These are phyloP conservation scores for Geotrichum reessii DNA, from an alignment of 1,139 yeast species.

Conservation along the genomic window DNA sequence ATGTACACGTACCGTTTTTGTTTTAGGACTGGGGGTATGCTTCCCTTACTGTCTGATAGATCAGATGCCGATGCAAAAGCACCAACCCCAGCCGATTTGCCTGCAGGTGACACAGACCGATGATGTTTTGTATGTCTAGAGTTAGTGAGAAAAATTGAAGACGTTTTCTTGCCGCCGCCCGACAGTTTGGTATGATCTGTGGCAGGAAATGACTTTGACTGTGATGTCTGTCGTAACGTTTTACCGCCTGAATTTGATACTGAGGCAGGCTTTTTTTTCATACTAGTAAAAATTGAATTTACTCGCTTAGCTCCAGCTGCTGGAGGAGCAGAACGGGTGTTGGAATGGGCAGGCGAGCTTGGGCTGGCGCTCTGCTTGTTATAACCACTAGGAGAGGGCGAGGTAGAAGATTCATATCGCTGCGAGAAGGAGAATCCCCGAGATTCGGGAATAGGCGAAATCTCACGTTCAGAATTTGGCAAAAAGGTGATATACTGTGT, in stretches of 20 bases:
- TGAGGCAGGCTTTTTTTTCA: neutral
- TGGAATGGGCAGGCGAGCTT: neutral
- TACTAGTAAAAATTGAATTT: neutral
- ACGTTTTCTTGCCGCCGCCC: neutral
- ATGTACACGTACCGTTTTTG: neutral
- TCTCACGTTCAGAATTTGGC: constrained; percentile 14
- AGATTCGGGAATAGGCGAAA: constrained; percentile 15
- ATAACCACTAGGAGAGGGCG: constrained; percentile 2
- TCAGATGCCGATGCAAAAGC: neutral
- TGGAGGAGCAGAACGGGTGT: neutral
- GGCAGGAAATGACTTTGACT: neutral
- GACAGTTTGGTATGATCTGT: neutral
- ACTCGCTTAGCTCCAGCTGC: neutral
- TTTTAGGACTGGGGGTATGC: constrained; percentile 2
- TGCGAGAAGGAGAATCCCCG: neutral
- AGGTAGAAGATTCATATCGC: constrained; percentile 10
- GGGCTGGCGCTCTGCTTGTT: neutral
- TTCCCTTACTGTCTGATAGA: neutral
- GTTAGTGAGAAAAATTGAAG: neutral
- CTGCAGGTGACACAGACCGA: neutral
- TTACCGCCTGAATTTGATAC: neutral
- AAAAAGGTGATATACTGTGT: constrained; percentile 18
- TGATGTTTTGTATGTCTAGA: constrained; percentile 1
- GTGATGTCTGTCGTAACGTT: neutral
- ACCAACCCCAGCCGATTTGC: neutral